Percentiles rank a stretch among this genome's conserved stretches.
These are phyloP conservation scores for Neonectria magnoliae DNA, from an alignment of 2,329 filamentous ascomycete species.

Conservation along the genomic window DNA sequence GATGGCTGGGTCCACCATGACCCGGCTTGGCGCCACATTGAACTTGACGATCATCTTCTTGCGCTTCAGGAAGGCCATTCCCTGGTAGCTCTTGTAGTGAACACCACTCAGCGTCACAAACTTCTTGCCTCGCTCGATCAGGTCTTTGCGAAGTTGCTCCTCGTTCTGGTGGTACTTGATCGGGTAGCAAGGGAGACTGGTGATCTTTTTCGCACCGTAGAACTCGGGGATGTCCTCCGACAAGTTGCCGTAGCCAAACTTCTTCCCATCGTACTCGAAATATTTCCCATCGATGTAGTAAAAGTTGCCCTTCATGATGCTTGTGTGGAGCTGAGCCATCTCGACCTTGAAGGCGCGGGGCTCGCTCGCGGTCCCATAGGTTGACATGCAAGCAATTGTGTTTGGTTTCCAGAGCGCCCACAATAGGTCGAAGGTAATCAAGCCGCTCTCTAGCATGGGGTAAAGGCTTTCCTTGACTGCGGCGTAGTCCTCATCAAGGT, in stretches of 20 bases:
- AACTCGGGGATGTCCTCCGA: conserved; percentile 77
- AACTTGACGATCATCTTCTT: conserved; percentile 77
- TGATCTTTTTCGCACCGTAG: conserved; percentile 85
- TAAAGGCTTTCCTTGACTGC: conserved; percentile 81
- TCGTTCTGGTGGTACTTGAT: conserved; percentile 82
- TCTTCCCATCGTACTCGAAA: conserved; percentile 88
- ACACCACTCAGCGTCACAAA: conserved; percentile 85
- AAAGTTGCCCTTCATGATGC: conserved; percentile 76
- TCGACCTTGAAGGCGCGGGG: conserved; percentile 86
- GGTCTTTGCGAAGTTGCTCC: conserved; percentile 67
- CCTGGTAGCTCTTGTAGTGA: conserved; percentile 84
- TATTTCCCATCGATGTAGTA: conserved; percentile 83
- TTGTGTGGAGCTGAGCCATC: conserved; percentile 74
- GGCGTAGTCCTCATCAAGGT: conserved; percentile 84
- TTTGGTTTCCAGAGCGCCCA: conserved; percentile 93
- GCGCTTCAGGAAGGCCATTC: conserved; percentile 86
- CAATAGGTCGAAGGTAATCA: conserved; percentile 88
- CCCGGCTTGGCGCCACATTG: conserved; percentile 84
- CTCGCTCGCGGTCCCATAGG: conserved; percentile 80
- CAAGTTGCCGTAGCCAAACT: conserved; percentile 80
- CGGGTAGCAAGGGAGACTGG: conserved; percentile 79
- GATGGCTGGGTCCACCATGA: conserved; percentile 88
- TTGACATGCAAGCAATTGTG: conserved; percentile 79
- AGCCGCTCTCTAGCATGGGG: conserved; percentile 80
- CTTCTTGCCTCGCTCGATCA: conserved; percentile 85